Base-by-base conservation (phyloP, 73 alveolate species). In the Paramecium primaurelia region DNA sequence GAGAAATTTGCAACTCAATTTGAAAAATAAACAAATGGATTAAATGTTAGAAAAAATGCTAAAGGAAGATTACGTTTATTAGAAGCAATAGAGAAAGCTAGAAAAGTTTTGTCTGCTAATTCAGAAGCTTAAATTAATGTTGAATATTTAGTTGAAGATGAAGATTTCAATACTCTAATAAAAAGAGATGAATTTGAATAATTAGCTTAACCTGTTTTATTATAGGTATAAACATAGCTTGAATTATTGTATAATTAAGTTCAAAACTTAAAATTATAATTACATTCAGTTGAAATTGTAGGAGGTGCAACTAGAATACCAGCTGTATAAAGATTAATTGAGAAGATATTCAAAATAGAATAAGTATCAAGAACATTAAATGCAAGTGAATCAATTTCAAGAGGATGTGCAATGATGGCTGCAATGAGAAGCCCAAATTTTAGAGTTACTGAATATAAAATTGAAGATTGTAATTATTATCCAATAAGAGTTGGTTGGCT, bases 381-480 rank as follows among this genome's bases (percentile, higher is more conserved):
- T 80, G 97, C 99, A 36, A 98, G 96, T 71, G 99, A 98, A 94
- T 95, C 99, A 32, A 98, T 99, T 30, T 98, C 99, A 6, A 95
- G 99, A 86, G 99, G 99, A n/a, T 96, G 99, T 93, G 97, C 99
- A 2, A 96, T 99, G 84, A 97, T 93, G 98, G 99, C 99, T 8
- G 99, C 99, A 88, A 98, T 99, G 99, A 93, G 95, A 90, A 93
- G 98, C 69, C 99, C 99, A 4, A 92, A 96, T 68, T 99, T 83
- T 97, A 95, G 95, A 92, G 99, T 97, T 36, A 93, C 98, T 59
- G 97, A 95, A 85, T 97, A 94, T 92, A 92, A 93, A 54, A 95
- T 95, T 71, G 94, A 94, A 68, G 99, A 98, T 86, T 93, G 89
- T 93, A 96, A 96, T 93, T 94, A 87, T 40, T 93, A 89, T 92